phyloP scores from a whole-genome alignment of 306 rosid species.

The Gleditsia sinensis region DNA sequence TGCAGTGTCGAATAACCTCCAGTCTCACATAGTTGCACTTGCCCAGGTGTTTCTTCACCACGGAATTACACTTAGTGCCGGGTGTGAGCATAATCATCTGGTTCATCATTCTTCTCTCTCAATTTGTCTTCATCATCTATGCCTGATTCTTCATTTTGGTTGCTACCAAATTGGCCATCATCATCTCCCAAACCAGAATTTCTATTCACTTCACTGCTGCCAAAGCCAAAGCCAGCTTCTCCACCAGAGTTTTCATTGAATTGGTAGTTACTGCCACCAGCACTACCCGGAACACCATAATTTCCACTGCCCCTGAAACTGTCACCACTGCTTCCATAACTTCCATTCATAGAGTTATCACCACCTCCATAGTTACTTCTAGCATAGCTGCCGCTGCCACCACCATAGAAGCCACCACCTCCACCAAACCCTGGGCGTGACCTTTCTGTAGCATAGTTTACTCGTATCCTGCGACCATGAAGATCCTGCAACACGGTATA shows the following conservation, averaged over 20 bases:
- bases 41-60: slow-evolving; percentile 11
- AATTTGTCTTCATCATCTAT: slow-evolving; percentile 30
- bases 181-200: slow-evolving; percentile 29
- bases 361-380: slow-evolving; percentile 7
- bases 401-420: not conserved
- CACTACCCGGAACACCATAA: not conserved
- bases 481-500: slow-evolving; percentile 44
- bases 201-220: slow-evolving; percentile 11
- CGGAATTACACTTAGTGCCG: slow-evolving; percentile 20
- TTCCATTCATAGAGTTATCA: not conserved
- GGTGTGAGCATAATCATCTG: slow-evolving; percentile 32
- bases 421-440: slow-evolving; percentile 57
- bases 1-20: not conserved
- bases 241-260: slow-evolving; percentile 24
- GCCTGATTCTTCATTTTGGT: slow-evolving; percentile 24
- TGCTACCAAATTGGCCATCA: slow-evolving; percentile 32
- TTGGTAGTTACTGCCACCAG: slow-evolving; percentile 28
- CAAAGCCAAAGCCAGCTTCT: slow-evolving; percentile 29
- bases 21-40: not conserved
- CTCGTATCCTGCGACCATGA: slow-evolving; percentile 50
- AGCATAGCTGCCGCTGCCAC: not conserved
- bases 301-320: slow-evolving; percentile 6
- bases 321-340: slow-evolving; percentile 20
- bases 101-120: slow-evolving; percentile 37
- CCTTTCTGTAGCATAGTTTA: slow-evolving; percentile 52